These are phyloP conservation scores for Trebouxia gelatinosa DNA, from an alignment of 163 green algal genomes.

Conservation along the genomic window DNA sequence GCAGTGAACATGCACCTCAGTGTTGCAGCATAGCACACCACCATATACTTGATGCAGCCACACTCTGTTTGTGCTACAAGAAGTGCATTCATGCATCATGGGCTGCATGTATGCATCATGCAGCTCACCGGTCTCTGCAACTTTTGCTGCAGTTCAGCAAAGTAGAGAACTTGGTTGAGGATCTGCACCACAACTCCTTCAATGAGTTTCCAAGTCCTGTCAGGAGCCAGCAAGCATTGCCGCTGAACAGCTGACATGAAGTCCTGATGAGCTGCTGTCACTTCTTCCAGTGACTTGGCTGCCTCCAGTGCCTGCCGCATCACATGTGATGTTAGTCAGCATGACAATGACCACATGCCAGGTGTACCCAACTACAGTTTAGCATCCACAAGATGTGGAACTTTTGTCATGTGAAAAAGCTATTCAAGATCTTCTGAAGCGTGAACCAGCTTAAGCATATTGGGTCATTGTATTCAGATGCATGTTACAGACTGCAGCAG, in stretches of 20 bases:
- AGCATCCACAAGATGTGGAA: no score
- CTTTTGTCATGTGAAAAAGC: no score
- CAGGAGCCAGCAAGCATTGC: conserved; percentile 35
- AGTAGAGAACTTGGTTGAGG: conserved; percentile 32
- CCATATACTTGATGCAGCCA: not conserved
- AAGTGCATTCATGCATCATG: no score
- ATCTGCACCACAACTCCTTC: conserved; percentile 32
- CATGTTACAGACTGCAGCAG: no score
- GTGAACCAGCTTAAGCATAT: no score
- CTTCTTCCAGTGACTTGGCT: conserved; percentile 32
- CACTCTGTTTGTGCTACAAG: not conserved
- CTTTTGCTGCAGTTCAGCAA: conserved; percentile 29
- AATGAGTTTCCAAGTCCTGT: conserved; percentile 36
- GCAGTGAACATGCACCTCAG: not conserved
- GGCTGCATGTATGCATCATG: not conserved
- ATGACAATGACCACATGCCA: no score
- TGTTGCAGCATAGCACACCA: no score
- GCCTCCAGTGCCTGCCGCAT: not conserved
- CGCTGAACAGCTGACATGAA: conserved; percentile 32
- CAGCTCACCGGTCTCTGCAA: not conserved
- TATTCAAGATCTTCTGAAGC: no score
- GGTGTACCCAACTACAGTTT: no score
- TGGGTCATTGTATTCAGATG: no score
- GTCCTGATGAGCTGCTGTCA: conserved; percentile 31
- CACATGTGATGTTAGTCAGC: not conserved